Evolutionary conservation across 2,329 filamentous ascomycete genomes (phyloP), one percentile per base, ranked within the genome.

Genomic region (Calonectria honghensis): DNA sequence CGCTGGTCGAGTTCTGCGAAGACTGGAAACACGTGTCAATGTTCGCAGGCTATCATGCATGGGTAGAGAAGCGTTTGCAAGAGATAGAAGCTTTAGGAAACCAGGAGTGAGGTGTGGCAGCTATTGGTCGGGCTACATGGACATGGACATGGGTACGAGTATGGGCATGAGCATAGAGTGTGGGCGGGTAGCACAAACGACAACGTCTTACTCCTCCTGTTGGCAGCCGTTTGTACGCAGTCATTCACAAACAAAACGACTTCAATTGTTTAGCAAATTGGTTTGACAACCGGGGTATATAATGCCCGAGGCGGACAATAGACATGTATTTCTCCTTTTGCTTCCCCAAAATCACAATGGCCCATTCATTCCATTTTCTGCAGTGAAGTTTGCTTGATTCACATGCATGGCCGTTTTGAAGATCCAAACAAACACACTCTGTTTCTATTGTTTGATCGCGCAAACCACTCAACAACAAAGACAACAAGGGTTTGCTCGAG

Each of bases 11-110:
- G 0, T 89, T 89, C 67, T 91, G 89, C 76, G 79, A 82, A 18
- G 74, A 73, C 3, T 85, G 87, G 83, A 79, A 78, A 27, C 76
- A 83, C 3, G 83, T 87, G 10, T 85, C 84, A 18, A 83, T 90
- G 79, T 90, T 90, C 81, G 85, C 82, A 7, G 89, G 85, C 0
- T 89, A 85, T 74, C 80, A 78, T 9, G 85, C 84, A 2, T 91
- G 89, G 89, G 76, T 89, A 41, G 74, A 80, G 4, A 70, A 50
- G 64, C 75, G 75, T 16, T n/a, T 80, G 11, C 72, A 77, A 52
- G 70, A 75, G 50, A 65, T 51, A 2, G 52, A 57, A 29, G 16
- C 18, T 9, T 31, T 37, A 16, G 31, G 51, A 37, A 27, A n/a
- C 11, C 37, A 45, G 37, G 39, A 45, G 14, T 64, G 18, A 54